A percentile compares a stretch with the other conserved stretches of the same genome.
Conservation (phyloP, 2,329 filamentous ascomycete species). For the Arachnomyces sp. region DNA sequence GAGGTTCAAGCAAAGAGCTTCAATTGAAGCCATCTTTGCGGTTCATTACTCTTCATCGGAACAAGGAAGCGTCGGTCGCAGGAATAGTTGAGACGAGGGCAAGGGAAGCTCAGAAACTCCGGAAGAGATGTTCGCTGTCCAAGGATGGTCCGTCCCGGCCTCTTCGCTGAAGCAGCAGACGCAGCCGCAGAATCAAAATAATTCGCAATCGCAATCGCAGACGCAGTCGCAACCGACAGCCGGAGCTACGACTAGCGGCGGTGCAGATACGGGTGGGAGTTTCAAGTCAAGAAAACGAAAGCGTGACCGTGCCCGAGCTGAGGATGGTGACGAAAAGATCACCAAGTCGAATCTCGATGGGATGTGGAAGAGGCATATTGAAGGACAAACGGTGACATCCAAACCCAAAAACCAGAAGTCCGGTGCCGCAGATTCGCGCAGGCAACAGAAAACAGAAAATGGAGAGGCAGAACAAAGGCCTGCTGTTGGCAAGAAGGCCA, state of each 20-base stretch:
- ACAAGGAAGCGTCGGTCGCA: too few relatives aligned
- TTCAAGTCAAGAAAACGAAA: conserved; percentile 46
- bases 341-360: conserved; percentile 64
- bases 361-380: conserved; percentile 72
- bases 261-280: conserved; percentile 19
- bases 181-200: conserved; percentile 56
- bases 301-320: conserved; percentile 24
- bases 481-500: conserved; percentile 18
- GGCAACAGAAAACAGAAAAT: conserved; percentile 9
- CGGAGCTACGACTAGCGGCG: conserved; percentile 12
- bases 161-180: conserved; percentile 63
- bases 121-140: conserved; percentile 75
- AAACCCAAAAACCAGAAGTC: conserved; percentile 32
- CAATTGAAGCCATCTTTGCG: too few relatives aligned
- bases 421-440: conserved; percentile 15
- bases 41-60: too few relatives aligned
- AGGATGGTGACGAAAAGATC: conserved; percentile 43
- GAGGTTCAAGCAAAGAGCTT: too few relatives aligned
- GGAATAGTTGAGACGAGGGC: too few relatives aligned
- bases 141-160: conserved; percentile 78
- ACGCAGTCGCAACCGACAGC: conserved; percentile 16
- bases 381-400: conserved; percentile 44
- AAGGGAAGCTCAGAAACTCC: too few relatives aligned
- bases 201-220: conserved; percentile 32
- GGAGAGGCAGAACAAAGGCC: conserved; percentile 21